Conservation (phyloP, 352 stramenopile genomes). For the Phytophthora pistaciae region DNA sequence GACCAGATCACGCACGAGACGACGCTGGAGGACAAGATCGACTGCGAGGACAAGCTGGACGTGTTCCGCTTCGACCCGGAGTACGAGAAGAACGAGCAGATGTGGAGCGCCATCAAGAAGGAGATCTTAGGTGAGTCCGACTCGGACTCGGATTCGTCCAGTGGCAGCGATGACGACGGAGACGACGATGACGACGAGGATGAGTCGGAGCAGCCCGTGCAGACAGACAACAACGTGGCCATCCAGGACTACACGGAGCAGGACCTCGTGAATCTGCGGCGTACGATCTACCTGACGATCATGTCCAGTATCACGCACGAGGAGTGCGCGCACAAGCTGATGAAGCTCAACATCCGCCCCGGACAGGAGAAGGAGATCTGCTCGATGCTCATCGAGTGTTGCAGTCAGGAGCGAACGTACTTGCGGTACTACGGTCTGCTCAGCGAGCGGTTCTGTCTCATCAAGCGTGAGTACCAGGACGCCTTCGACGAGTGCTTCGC, state of each 20-base stretch:
- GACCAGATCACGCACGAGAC: conserved; percentile 99
- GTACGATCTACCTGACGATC: conserved; percentile 99
- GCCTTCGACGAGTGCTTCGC: conserved; percentile 96
- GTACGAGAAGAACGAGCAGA: conserved; percentile 96
- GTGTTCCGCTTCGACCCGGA: conserved; percentile 96
- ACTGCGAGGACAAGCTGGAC: conserved; percentile 97
- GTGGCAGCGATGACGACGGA: conserved; percentile 63
- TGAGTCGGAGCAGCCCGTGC: conserved; percentile 33
- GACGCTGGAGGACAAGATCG: conserved; percentile 96
- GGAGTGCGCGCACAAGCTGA: conserved; percentile 99
- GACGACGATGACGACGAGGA: conserved; percentile 54
- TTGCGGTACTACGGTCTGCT: conserved; percentile 98
- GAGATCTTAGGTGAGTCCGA: conserved; percentile 97
- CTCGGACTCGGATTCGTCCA: conserved; percentile 73
- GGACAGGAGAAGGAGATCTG: conserved; percentile 98
- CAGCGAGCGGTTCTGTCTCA: conserved; percentile 96
- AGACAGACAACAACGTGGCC: conserved; percentile 35
- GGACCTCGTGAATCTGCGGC: conserved; percentile 97
- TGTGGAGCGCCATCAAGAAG: conserved; percentile 96
- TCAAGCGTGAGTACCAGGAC: conserved; percentile 96
- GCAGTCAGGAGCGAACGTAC: conserved; percentile 98
- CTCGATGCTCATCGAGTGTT: conserved; percentile 99
- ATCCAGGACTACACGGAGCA: conserved; percentile 99
- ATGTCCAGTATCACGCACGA: conserved; percentile 99
- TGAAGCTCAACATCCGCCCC: conserved; percentile 97